Evolutionary conservation across 2,329 filamentous ascomycete genomes (phyloP).

Genomic region (Pezizomycotina sp.): DNA sequence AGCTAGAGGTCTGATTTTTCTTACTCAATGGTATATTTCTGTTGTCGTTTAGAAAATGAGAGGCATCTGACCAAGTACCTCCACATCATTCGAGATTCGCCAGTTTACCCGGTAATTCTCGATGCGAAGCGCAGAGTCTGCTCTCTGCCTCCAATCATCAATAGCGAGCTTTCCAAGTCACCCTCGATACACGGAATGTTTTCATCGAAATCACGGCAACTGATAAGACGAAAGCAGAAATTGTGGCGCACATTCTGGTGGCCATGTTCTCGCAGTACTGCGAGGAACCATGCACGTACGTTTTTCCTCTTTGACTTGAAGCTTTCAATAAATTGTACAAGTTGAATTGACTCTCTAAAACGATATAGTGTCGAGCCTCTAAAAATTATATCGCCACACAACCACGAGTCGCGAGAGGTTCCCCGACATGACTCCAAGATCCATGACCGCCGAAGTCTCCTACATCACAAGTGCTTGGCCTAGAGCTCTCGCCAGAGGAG

Average conservation of each 20-base stretch:
- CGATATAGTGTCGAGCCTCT: conserved; percentile 58
- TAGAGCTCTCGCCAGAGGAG: conserved; percentile 54
- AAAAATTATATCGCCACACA: conserved; percentile 82
- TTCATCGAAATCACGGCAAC: conserved; percentile 96
- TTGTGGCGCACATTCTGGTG: conserved; percentile 88
- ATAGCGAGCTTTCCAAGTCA: conserved; percentile 91
- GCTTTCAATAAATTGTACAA: no score
- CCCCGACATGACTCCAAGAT: conserved; percentile 64
- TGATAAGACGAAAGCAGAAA: conserved; percentile 88
- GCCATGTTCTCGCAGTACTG: conserved; percentile 95
- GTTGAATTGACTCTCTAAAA: conserved; percentile 2
- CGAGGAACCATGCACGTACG: conserved; percentile 61
- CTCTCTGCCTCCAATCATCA: conserved; percentile 94
- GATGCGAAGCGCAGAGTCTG: conserved; percentile 75
- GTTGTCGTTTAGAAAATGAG: background rate
- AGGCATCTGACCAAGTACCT: conserved; percentile 68
- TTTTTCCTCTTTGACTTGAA: conserved; percentile 1
- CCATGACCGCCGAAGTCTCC: conserved; percentile 66
- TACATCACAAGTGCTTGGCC: conserved; percentile 88
- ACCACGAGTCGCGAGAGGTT: conserved; percentile 61
- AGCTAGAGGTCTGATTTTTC: conserved; percentile 3
- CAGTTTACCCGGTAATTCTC: conserved; percentile 89
- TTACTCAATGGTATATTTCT: no score
- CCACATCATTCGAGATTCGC: conserved; percentile 84
- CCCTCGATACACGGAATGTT: conserved; percentile 73